Base-by-base conservation (phyloP, 768 basidiomycete genomes). In the Boletus sp. region DNA sequence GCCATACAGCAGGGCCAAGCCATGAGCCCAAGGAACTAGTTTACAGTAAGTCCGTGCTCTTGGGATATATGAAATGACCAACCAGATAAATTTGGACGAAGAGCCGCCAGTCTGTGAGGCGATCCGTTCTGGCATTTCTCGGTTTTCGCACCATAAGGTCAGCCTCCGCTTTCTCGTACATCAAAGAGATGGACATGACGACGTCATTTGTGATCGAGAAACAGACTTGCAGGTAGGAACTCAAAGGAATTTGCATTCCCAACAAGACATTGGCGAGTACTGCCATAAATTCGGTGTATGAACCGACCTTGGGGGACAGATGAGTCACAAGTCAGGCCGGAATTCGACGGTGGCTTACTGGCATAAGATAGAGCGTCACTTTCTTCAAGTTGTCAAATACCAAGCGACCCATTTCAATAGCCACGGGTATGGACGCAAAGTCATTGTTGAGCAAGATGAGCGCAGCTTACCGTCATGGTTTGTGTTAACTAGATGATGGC, bases 331-430 rank as follows among this genome's bases (percentile, higher is more conserved):
- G 7, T 47, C 24, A 36, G 6, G 3, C 15, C 28, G 9, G 15
- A n/a, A 41, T 15, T 50, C 15, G 28, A 36, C 10, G 50, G 14
- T 17, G 11, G 60, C 71, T 47, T 56, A 77, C 75, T 10, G 79
- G 79, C 67, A 79, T 74, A 9, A 80, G 64, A 55, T 78, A 77
- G n/a, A 77, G 60, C 17, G 76, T 76, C 41, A 79, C 69, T 75
- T 83, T 78, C 77, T 81, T 77, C 53, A 85, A 61, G 60, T 85
- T 85, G 62, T 83, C 81, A 56, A 84, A 84, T 1, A 83, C 79
- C 40, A 82, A 68, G 37, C 83, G 80, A 50, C 84, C 84, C 67
- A 83, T 79, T 61, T 83, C 76, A 57, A 85, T 81, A 1, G 81
- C 84, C 52, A 78, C 75, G 5, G 78, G 78, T 60, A 86, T 84